Evolutionary conservation across 345 rosid genomes (phyloP).

Genomic region (Salix dunnii): DNA sequence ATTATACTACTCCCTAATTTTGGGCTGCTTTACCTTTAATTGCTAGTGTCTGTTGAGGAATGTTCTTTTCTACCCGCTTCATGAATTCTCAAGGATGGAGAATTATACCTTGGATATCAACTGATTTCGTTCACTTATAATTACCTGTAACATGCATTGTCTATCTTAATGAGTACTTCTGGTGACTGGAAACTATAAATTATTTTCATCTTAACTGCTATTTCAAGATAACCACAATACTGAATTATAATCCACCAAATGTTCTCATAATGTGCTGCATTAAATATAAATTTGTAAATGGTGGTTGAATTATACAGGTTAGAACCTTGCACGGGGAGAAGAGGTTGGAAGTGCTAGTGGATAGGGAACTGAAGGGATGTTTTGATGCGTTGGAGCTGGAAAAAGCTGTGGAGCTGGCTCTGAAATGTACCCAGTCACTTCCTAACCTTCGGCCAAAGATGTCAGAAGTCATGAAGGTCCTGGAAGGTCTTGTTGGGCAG

Average conservation of each 20-base stretch:
- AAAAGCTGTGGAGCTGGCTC: conserved; percentile 58
- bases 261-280: not conserved
- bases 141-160: not conserved
- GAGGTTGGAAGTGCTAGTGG: conserved; percentile 63
- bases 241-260: not conserved
- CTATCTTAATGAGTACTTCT: not conserved
- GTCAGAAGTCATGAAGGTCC: conserved; percentile 67
- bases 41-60: not conserved
- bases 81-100: not conserved
- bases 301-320: conserved; percentile 44
- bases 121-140: not conserved
- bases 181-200: not conserved
- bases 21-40: not conserved
- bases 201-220: not conserved
- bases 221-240: not conserved
- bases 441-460: conserved; percentile 74
- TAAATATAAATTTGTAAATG: not conserved
- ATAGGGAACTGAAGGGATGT: conserved; percentile 71
- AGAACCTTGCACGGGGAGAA: conserved; percentile 69
- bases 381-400: conserved; percentile 66
- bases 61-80: not conserved
- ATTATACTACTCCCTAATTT: not conserved
- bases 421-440: conserved; percentile 71
- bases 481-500: conserved; percentile 67
- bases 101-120: not conserved